These are phyloP conservation scores for Ophiocordyceps sinensis DNA, from an alignment of 2,329 filamentous ascomycete species.

Conservation along the genomic window DNA sequence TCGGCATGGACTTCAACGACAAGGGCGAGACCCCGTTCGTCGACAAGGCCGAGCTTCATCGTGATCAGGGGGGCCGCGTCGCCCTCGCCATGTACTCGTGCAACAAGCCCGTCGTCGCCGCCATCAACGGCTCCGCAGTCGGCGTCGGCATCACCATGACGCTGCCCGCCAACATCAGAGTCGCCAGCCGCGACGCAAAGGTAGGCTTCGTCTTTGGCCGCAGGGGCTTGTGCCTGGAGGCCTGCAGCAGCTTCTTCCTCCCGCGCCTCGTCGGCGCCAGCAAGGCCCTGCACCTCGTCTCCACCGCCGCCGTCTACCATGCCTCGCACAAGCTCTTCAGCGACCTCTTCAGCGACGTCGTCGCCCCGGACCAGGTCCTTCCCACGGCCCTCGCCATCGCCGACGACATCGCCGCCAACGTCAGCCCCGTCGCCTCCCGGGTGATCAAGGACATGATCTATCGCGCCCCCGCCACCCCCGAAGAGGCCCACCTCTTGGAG, in stretches of 20 bases:
- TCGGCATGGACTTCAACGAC: constrained; percentile 39
- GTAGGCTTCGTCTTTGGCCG: constrained; percentile 63
- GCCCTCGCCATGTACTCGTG: constrained; percentile 41
- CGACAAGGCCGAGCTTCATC: constrained; percentile 18
- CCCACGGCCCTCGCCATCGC: constrained; percentile 51
- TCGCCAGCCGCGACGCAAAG: constrained; percentile 43
- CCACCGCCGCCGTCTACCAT: constrained; percentile 49
- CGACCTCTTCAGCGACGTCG: constrained; percentile 51
- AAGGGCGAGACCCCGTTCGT: constrained; percentile 8
- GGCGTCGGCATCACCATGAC: constrained; percentile 50
- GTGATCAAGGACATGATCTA: constrained; percentile 63
- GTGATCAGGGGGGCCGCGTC: constrained; percentile 38
- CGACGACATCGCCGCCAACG: constrained; percentile 50
- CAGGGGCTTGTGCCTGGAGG: constrained; percentile 59
- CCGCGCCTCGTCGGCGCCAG: constrained; percentile 53
- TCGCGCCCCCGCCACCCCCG: constrained; percentile 40
- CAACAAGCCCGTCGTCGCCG: constrained; percentile 42
- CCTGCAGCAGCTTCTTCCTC: constrained; percentile 56
- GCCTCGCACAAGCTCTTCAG: constrained; percentile 34
- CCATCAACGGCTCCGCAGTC: constrained; percentile 44
- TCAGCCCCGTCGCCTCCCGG: constrained; percentile 46
- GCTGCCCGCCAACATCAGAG: constrained; percentile 35
- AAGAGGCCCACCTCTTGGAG: constrained; percentile 59
- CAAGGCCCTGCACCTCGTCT: constrained; percentile 49
- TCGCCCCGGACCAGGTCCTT: constrained; percentile 46